Percentiles rank a stretch among this genome's conserved stretches.
Conservation (phyloP, 805 yeast species). For the Starmerella vaccinii region DNA sequence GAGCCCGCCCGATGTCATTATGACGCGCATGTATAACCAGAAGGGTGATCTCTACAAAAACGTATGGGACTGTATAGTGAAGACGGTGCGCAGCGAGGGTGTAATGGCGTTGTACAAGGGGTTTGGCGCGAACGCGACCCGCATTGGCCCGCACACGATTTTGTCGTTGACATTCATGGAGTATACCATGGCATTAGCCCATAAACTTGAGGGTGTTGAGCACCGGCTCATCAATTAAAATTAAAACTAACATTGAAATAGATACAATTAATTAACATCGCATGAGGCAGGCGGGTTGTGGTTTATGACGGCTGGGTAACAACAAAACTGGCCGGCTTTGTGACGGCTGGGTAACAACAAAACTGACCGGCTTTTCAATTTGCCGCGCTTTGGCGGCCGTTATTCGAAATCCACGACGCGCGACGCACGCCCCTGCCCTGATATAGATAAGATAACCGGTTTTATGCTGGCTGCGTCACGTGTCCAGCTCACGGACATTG, state of each 20-base stretch:
- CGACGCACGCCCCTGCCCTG: too few species aligned
- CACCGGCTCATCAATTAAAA: constrained; percentile 5
- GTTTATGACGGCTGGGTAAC: too few species aligned
- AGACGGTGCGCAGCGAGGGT: constrained; percentile 81
- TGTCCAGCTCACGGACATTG: too few species aligned
- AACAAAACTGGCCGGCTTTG: too few species aligned
- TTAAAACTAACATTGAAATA: background rate
- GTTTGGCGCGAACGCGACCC: constrained; percentile 79
- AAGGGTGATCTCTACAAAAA: constrained; percentile 78
- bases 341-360: too few species aligned
- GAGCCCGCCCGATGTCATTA: constrained; percentile 95
- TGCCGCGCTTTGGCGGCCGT: too few species aligned
- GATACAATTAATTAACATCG: too few species aligned
- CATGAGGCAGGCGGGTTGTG: too few species aligned
- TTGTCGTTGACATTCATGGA: constrained; percentile 86
- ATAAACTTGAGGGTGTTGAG: constrained; percentile 35
- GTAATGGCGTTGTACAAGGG: constrained; percentile 83
- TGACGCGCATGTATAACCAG: constrained; percentile 93
- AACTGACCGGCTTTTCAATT: too few species aligned
- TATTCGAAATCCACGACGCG: too few species aligned
- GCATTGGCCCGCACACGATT: constrained; percentile 93
- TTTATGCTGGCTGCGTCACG: too few species aligned
- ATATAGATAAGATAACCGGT: too few species aligned
- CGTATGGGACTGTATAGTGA: constrained; percentile 77
- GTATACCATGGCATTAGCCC: constrained; percentile 65